Percentiles rank a stretch among this genome's conserved stretches.
Evolutionary conservation across 2,329 filamentous ascomycete species (phyloP).

Genomic region (Colletotrichum horii): DNA sequence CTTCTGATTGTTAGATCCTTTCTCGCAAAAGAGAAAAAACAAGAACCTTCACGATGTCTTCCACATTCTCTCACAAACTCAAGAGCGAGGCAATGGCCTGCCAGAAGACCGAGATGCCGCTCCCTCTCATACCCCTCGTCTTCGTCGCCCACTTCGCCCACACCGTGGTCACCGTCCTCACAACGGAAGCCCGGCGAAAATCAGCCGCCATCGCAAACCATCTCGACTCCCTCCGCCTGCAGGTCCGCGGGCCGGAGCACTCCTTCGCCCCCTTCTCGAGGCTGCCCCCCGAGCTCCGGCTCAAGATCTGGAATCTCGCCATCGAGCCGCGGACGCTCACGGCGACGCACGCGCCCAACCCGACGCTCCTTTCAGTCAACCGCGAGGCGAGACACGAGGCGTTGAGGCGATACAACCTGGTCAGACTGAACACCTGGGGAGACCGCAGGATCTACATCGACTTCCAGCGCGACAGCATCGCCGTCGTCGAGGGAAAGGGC

Average conservation of each 20-base stretch:
- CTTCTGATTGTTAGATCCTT: neutral
- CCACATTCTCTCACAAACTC: neutral
- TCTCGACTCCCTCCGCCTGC: conserved; percentile 9
- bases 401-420: neutral
- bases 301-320: conserved; percentile 20
- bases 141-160: conserved; percentile 20
- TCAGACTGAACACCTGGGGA: conserved; percentile 16
- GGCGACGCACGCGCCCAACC: conserved; percentile 13
- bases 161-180: neutral
- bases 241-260: conserved; percentile 12
- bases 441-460: conserved; percentile 16
- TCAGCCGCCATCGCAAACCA: neutral
- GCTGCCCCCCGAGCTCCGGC: conserved; percentile 12
- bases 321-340: conserved; percentile 4
- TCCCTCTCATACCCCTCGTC: conserved; percentile 13
- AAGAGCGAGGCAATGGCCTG: conserved; percentile 2
- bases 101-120: conserved; percentile 2
- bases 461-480: conserved; percentile 3
- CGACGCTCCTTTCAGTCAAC: neutral
- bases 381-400: conserved; percentile 13
- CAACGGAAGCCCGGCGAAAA: conserved; percentile 5
- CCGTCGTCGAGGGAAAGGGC: conserved; percentile 14
- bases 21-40: neutral
- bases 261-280: conserved; percentile 1
- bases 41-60: neutral